These are phyloP conservation scores for Fraxinus quadrangulata DNA, from an alignment of 257 asterid species.

Conservation along the genomic window DNA sequence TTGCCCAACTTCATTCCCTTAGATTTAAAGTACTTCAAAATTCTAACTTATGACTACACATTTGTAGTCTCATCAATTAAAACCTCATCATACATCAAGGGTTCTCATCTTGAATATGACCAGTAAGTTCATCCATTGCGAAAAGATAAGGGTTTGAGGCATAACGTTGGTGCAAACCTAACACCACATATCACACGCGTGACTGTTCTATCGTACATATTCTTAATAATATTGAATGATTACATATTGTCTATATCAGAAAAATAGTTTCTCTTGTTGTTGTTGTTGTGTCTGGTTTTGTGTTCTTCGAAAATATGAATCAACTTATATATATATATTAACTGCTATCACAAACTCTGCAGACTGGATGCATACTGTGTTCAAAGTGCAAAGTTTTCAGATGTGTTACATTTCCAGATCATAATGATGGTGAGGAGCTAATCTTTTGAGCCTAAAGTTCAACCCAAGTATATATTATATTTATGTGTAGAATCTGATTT, in stretches of 20 bases:
- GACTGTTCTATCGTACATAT: background rate
- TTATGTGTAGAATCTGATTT: background rate
- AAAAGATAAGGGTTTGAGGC: background rate
- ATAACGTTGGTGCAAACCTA: background rate
- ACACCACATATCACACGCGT: background rate
- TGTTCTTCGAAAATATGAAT: background rate
- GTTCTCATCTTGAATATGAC: background rate
- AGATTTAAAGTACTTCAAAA: background rate
- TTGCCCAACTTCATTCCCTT: background rate
- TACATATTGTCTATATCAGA: background rate
- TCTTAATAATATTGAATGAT: background rate
- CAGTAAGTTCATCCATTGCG: background rate
- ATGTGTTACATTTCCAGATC: constrained; percentile 77
- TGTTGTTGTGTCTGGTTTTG: background rate
- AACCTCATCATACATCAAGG: too few relatives aligned
- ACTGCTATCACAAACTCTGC: constrained; percentile 17
- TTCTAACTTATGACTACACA: background rate
- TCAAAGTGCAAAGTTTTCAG: constrained; percentile 79
- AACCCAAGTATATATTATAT: background rate
- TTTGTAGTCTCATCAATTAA: background rate
- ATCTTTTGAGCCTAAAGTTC: constrained; percentile 29
- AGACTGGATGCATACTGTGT: constrained; percentile 71
- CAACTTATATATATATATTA: background rate
- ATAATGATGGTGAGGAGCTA: constrained; percentile 53
- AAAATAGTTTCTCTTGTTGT: background rate